A percentile compares a stretch with the other conserved stretches of the same genome.
Evolutionary conservation across 2,329 filamentous ascomycete species (phyloP).

Genomic region (Cladosporium austrohemisphaericum): DNA sequence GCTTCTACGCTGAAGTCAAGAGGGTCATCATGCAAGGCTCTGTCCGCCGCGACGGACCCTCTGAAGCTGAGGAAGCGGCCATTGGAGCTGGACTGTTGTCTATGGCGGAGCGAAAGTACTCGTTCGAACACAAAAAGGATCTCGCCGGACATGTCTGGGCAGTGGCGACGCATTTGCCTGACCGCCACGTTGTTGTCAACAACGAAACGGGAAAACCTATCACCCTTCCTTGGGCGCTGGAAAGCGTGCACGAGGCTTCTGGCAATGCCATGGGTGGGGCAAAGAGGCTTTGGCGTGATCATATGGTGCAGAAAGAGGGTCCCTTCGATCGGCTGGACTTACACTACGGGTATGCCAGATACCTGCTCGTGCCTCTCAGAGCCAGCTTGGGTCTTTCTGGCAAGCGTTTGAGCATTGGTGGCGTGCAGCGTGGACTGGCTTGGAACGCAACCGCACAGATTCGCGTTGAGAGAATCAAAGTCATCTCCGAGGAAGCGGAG

Average conservation of each 20-base stretch:
- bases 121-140: conserved; percentile 11
- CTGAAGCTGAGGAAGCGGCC: not conserved
- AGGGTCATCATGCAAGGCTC: conserved; percentile 15
- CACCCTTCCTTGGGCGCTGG: conserved; percentile 11
- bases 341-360: conserved; percentile 18
- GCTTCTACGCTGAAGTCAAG: conserved; percentile 16
- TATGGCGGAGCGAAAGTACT: not conserved
- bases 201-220: not conserved
- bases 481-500: conserved; percentile 5
- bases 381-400: not conserved
- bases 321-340: conserved; percentile 9
- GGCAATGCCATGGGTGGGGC: conserved; percentile 15
- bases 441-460: conserved; percentile 5
- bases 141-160: conserved; percentile 18
- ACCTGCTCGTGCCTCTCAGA: not conserved
- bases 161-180: conserved; percentile 15
- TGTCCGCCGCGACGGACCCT: conserved; percentile 2
- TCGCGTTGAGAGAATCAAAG: conserved; percentile 17
- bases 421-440: not conserved
- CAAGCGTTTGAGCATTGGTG: not conserved
- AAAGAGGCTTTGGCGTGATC: conserved; percentile 15
- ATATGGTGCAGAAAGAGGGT: conserved; percentile 1
- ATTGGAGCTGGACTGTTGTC: conserved; percentile 3
- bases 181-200: not conserved
- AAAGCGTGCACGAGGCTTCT: conserved; percentile 10